Base-by-base conservation (phyloP, 495 filamentous ascomycete species). In the Podospora pseudopauciseta region DNA sequence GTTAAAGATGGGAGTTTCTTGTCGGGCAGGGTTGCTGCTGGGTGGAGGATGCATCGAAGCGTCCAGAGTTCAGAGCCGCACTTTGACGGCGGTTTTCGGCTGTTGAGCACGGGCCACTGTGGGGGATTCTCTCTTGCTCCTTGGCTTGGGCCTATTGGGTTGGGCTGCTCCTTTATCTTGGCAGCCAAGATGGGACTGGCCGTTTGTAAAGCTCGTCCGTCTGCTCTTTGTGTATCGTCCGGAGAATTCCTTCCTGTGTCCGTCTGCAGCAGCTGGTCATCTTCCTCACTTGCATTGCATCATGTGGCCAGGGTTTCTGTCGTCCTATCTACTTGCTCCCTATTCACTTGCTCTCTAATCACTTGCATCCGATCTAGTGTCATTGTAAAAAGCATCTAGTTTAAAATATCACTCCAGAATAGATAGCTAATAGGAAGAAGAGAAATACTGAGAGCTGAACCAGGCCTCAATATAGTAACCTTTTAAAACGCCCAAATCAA, bases 211-310 rank as follows among this genome's bases (percentile, higher is more conserved):
- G 30, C 16, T 61, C 26, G 9, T 61, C 59, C 7, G 26, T 7
- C 30, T 61, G 19, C 9, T 59, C 26, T 59, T 59, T 27, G 59
- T 28, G 59, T 5, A 23, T 6, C 59, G 59, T 30, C 59, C 59
- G 59, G 59, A 61, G 59, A 61, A 61, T 61, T 61, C 59, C 27
- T 61, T 61, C 59, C 27, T 61, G 59, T 32, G 39, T 49, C 39
- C 39, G 39, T 1, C 39, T 18, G 39, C 39, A 49, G 39, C 9
- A 49, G 39, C 39, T 11, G 39, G 39, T 49, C 39, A 49, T 49
- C 9, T 49, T 49, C 5, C 13, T 49, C 15, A 16, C 9, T 11
- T 49, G 39, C 39, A 49, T 49, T 49, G 39, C 39, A 49, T 49
- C 39, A 49, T 49, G 39, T 49, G 7, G 5, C 39, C 13, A 49